These are phyloP conservation scores for Climacium dendroides DNA, from an alignment of 225 moss, liverwort and hornwort genomes.

Conservation along the genomic window DNA sequence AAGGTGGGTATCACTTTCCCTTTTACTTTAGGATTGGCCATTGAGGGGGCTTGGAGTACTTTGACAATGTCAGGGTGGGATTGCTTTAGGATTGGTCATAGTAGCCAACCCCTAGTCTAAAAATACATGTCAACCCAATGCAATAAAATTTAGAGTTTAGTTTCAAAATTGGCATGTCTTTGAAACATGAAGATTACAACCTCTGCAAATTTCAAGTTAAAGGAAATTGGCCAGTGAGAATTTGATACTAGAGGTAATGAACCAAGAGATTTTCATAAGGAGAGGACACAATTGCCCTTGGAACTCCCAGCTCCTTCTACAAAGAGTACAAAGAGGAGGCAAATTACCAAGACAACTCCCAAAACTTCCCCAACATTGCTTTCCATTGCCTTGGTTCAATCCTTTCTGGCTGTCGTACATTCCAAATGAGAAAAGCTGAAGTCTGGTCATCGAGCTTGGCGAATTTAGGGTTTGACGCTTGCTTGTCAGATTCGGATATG, in stretches of 20 bases:
- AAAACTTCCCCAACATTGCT: background rate
- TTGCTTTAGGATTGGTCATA: background rate
- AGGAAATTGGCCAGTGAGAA: rapidly evolving
- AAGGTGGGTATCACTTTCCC: background rate
- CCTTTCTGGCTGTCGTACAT: background rate
- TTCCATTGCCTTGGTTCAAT: background rate
- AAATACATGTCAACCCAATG: rapidly evolving
- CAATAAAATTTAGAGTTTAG: background rate
- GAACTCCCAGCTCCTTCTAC: too few species aligned
- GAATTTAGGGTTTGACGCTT: background rate
- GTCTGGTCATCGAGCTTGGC: background rate
- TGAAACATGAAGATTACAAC: rapidly evolving
- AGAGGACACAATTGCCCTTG: background rate
- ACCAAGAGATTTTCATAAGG: background rate
- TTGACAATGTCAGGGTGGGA: rapidly evolving
- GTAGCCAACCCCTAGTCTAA: rapidly evolving
- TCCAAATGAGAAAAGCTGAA: background rate
- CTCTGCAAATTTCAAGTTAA: background rate
- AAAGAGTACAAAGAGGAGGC: background rate
- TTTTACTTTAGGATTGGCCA: background rate
- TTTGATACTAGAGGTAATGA: background rate
- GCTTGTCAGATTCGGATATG: background rate
- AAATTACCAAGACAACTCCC: background rate
- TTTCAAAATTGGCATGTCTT: background rate
- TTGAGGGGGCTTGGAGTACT: background rate